Evolutionary conservation across 108 stramenopile genomes (phyloP).

Genomic region (Cyclostephanos tholiformis): DNA sequence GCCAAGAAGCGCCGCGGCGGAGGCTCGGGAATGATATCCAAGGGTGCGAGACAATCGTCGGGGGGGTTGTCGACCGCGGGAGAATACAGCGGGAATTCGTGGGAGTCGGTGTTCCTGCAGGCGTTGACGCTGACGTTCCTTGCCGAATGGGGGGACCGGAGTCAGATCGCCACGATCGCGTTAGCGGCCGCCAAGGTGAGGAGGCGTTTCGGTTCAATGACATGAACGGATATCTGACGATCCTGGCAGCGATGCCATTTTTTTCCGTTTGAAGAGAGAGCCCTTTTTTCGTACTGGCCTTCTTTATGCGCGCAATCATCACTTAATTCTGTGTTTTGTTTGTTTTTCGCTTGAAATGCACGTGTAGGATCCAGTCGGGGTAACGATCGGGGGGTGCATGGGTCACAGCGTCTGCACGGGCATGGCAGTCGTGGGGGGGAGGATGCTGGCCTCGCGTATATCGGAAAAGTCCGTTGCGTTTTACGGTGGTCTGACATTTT

Average conservation of each 20-base stretch:
- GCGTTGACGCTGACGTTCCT: slow-evolving; percentile 96
- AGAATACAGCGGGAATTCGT: slow-evolving; percentile 43
- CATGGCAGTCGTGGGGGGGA: slow-evolving; percentile 96
- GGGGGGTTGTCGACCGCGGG: slow-evolving; percentile 39
- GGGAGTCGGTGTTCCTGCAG: slow-evolving; percentile 78
- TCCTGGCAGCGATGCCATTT: too few species aligned
- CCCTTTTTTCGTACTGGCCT: too few species aligned
- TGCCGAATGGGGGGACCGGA: slow-evolving; percentile 99
- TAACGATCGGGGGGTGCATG: slow-evolving; percentile 93
- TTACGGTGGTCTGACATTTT: slow-evolving; percentile 91
- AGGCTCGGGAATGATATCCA: background rate
- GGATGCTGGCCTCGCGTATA: slow-evolving; percentile 95
- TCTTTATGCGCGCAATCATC: too few species aligned
- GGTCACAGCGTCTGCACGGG: slow-evolving; percentile 98
- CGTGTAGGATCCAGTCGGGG: slow-evolving; percentile 86
- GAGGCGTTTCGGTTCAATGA: too few species aligned
- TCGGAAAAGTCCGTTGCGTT: slow-evolving; percentile 92
- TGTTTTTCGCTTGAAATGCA: background rate
- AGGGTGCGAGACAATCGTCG: slow-evolving; percentile 40
- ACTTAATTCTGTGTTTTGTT: too few species aligned
- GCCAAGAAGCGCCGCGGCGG: slow-evolving; percentile 37
- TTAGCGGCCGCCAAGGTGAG: slow-evolving; percentile 88
- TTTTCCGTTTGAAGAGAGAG: too few species aligned
- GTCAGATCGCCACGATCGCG: slow-evolving; percentile 99
- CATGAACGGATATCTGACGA: too few species aligned